Evolutionary conservation across 2,329 filamentous ascomycete genomes (phyloP).

Genomic region (Monascus ruber): DNA sequence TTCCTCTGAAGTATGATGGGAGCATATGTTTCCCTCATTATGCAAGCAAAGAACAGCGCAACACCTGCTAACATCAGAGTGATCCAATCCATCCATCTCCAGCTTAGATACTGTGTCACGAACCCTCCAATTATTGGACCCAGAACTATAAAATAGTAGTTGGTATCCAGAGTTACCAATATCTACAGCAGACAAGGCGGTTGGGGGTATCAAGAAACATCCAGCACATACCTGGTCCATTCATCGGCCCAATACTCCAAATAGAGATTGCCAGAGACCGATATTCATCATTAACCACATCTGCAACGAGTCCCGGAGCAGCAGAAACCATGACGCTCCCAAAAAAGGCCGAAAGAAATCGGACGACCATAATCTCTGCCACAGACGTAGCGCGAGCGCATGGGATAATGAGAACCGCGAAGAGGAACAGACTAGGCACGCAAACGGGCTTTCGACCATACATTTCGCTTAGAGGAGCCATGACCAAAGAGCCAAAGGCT

Average conservation of each 20-base stretch:
- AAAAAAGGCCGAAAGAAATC: constrained; percentile 64
- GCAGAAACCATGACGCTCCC: constrained; percentile 75
- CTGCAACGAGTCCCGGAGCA: constrained; percentile 68
- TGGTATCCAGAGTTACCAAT: background rate
- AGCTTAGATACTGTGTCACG: constrained; percentile 57
- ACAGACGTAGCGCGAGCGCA: constrained; percentile 59
- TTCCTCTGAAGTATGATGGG: constrained; percentile 58
- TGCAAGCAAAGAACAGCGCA: constrained; percentile 47
- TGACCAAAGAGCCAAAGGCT: constrained; percentile 57
- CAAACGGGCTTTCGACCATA: constrained; percentile 49
- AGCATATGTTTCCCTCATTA: constrained; percentile 64
- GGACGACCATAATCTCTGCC: constrained; percentile 54
- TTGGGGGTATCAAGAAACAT: background rate
- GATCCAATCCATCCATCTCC: constrained; percentile 82
- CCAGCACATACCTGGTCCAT: constrained; percentile 46
- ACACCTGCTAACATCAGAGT: constrained; percentile 59
- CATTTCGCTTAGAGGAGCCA: constrained; percentile 54
- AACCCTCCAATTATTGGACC: constrained; percentile 73
- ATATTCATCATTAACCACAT: constrained; percentile 70
- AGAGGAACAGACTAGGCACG: constrained; percentile 51
- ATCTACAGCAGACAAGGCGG: background rate
- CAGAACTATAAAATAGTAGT: constrained; percentile 22
- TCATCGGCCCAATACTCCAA: constrained; percentile 75
- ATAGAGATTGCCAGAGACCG: constrained; percentile 73
- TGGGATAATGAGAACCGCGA: constrained; percentile 59